phyloP scores from a whole-genome alignment of 2,329 filamentous ascomycete genomes.

The Sarocladium kiliense region DNA sequence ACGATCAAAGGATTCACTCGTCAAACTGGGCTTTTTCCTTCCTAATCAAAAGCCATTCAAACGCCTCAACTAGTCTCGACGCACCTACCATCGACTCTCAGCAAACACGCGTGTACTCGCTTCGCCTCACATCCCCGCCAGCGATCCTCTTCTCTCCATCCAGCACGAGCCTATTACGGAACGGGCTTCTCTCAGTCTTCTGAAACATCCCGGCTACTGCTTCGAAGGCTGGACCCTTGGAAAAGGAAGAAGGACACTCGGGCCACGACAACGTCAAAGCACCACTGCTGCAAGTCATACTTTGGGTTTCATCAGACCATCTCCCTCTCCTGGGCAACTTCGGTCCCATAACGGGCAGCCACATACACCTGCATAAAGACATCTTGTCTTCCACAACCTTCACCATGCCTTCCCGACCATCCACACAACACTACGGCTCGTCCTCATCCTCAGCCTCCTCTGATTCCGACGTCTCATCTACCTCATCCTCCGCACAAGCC shows the following conservation, averaged over 20 bases:
- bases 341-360: no score
- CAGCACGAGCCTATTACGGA: neutral
- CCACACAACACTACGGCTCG: conserved; percentile 14
- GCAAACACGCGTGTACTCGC: neutral
- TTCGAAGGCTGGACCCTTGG: neutral
- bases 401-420: conserved; percentile 10
- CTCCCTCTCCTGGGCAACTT: neutral
- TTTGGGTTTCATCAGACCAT: neutral
- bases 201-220: neutral
- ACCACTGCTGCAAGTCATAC: neutral
- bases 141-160: neutral
- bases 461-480: conserved; percentile 37
- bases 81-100: neutral
- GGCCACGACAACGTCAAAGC: neutral
- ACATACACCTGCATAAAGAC: neutral
- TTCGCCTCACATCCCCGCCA: conserved; percentile 2
- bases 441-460: conserved; percentile 23
- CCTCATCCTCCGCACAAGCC: conserved; percentile 20
- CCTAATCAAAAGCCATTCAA: neutral
- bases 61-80: neutral
- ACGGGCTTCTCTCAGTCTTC: neutral
- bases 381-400: neutral
- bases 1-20: neutral
- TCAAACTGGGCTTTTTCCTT: neutral
- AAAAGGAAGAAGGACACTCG: neutral